Evolutionary conservation across 352 stramenopile species (phyloP), one percentile per base, ranked within the genome.

Genomic region (Globisporangium radiosum): DNA sequence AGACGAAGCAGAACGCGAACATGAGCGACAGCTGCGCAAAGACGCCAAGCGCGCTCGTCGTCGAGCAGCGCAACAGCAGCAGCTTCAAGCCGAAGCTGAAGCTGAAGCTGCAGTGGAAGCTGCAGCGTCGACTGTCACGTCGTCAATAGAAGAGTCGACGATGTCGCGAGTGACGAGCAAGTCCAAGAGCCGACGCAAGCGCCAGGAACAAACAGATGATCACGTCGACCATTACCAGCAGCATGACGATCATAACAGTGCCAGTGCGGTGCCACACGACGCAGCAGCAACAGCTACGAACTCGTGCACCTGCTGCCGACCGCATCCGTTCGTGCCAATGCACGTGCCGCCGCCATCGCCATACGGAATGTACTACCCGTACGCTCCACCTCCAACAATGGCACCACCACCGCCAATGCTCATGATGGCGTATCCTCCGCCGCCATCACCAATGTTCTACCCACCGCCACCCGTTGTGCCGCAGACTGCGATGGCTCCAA

Each of bases 311-410:
- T 65, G 60, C n/a, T 71, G 69, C 47, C 45, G 68, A 40, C 57
- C 47, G 62, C 48, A 76, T 65, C 64, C 65, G 15, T 81, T 78
- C 62, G 62, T 66, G 49, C 72, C 73, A 58, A 53, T 59, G 9
- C 69, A 75, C 45, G 70, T 78, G 57, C 71, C 62, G 17, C 63
- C 65, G 15, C 52, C 64, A 6, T 60, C 45, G 36, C 10, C 57
- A 11, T 62, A 71, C 57, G 53, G 64, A 40, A 63, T 58, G 17
- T 69, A 62, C 38, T 52, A 57, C 50, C 57, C 62, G 39, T 63
- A 50, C 45, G 19, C 42, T 39, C 52, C 43, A 48, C 47, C n/a
- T 36, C 47, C 47, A n/a, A 25, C 8, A 14, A n/a, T n/a, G 43
- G 9, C 56, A 8, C 56, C 56, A 14, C 48, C 55, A 11, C 33